Percentiles rank a stretch among this genome's conserved stretches.
Evolutionary conservation across 352 stramenopile genomes (phyloP).

Genomic region (Phytophthora sp.): DNA sequence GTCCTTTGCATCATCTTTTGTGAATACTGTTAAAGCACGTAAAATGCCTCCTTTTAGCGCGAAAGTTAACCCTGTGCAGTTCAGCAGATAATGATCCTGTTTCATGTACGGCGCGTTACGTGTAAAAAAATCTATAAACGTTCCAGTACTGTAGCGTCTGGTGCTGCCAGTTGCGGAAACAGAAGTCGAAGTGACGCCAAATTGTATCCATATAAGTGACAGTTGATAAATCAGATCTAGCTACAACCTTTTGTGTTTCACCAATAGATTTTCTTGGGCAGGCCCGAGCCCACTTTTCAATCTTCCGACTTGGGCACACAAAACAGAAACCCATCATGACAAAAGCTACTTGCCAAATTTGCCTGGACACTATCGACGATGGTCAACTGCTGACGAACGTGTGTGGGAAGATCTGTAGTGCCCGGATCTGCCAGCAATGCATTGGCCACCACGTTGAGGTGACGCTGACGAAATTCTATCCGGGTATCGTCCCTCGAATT

Average conservation of each 20-base stretch:
- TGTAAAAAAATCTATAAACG: no score
- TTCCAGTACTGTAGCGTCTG: no score
- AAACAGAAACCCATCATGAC: slow-evolving; percentile 10
- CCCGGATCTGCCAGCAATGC: slow-evolving; percentile 31
- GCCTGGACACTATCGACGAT: slow-evolving; percentile 31
- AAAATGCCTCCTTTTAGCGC: no score
- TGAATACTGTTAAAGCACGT: no score
- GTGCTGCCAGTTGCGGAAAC: no score
- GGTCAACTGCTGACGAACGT: slow-evolving; percentile 5
- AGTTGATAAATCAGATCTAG: no score
- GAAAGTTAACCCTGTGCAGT: no score
- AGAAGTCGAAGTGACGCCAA: no score
- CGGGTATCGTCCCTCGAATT: slow-evolving; percentile 37
- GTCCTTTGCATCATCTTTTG: no score
- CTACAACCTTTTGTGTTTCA: background rate
- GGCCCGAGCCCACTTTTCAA: slow-evolving; percentile 6
- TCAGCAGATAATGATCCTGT: no score
- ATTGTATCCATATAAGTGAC: no score
- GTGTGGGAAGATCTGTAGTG: slow-evolving; percentile 30
- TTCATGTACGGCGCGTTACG: no score
- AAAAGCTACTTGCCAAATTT: slow-evolving; percentile 43
- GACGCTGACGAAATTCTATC: slow-evolving; percentile 35
- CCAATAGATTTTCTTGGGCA: background rate
- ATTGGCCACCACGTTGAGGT: slow-evolving; percentile 34
- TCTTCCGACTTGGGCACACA: background rate